Conservation (phyloP, 768 basidiomycete genomes). For the Cystofilobasidium bisporidii region DNA sequence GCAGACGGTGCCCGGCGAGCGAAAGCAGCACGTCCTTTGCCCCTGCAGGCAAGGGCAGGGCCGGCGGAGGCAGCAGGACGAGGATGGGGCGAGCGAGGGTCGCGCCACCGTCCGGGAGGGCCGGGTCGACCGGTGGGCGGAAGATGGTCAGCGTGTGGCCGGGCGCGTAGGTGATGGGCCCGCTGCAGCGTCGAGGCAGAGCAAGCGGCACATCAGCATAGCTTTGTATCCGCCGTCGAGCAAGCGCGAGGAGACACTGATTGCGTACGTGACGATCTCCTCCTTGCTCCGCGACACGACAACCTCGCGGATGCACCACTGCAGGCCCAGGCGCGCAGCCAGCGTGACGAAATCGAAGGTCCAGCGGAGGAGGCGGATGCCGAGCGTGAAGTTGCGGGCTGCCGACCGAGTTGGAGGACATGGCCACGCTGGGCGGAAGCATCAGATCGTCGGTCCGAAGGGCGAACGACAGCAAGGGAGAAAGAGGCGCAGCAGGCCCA, state of each 20-base stretch:
- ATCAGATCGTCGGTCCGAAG: too few species aligned
- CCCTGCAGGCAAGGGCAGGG: neutral
- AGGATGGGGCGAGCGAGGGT: constrained; percentile 1
- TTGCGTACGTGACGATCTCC: constrained; percentile 11
- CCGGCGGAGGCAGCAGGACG: constrained; percentile 13
- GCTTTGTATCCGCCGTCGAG: too few species aligned
- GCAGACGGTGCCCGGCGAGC: constrained; percentile 15
- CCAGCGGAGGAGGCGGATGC: constrained; percentile 8
- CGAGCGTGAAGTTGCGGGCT: constrained; percentile 20
- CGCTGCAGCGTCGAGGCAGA: too few species aligned
- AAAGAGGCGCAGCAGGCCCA: neutral
- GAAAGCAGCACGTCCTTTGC: constrained; percentile 5
- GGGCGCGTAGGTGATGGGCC: constrained; percentile 3
- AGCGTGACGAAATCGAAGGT: neutral
- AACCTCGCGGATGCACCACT: constrained; percentile 8
- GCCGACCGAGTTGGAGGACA: too few species aligned
- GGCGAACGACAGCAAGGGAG: neutral
- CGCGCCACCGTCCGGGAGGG: neutral
- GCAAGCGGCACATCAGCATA: too few species aligned
- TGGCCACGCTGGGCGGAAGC: neutral
- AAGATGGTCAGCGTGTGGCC: constrained; percentile 6
- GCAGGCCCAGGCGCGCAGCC: constrained; percentile 1
- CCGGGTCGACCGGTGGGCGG: neutral
- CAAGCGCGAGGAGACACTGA: too few species aligned
- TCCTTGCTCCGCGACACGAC: constrained; percentile 13